A percentile compares a stretch with the other conserved stretches of the same genome.
These are phyloP conservation scores for Ceratocystis destructans DNA, from an alignment of 2,329 filamentous ascomycete genomes.

Conservation along the genomic window DNA sequence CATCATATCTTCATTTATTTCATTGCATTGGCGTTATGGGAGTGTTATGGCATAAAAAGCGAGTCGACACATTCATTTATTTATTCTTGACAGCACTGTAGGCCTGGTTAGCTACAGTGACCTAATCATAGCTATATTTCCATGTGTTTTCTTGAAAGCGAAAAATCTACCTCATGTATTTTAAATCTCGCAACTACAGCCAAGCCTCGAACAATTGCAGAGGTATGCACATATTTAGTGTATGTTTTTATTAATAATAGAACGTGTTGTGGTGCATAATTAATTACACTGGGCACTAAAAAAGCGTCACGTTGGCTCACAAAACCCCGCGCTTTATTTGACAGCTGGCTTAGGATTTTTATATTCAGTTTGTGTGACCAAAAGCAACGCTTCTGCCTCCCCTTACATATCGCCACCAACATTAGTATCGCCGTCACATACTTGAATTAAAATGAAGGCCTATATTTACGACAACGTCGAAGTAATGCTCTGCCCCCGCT, in stretches of 20 bases:
- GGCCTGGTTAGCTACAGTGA: too few species aligned
- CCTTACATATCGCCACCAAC: background rate
- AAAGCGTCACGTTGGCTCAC: constrained; percentile 6
- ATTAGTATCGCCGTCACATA: too few species aligned
- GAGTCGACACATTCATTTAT: too few species aligned
- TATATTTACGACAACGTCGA: constrained; percentile 44
- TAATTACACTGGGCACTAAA: background rate
- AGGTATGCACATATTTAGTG: too few species aligned
- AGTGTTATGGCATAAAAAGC: background rate
- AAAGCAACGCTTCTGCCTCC: background rate
- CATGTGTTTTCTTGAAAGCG: too few species aligned
- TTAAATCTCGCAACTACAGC: too few species aligned
- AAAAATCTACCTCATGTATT: too few species aligned
- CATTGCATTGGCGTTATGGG: background rate
- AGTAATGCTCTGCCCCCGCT: constrained; percentile 28
- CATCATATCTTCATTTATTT: background rate
- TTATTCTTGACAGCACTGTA: too few species aligned
- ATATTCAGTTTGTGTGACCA: background rate
- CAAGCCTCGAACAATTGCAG: too few species aligned
- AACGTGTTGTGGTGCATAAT: too few species aligned
- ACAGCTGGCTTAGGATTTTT: constrained; percentile 1
- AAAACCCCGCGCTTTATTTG: constrained; percentile 5
- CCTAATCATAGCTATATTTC: too few species aligned
- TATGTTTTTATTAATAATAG: too few species aligned
- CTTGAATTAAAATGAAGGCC: constrained; percentile 36